Evolutionary conservation across 371 early-diverging fungal genomes (phyloP).

Genomic region (Mucor irregularis): DNA sequence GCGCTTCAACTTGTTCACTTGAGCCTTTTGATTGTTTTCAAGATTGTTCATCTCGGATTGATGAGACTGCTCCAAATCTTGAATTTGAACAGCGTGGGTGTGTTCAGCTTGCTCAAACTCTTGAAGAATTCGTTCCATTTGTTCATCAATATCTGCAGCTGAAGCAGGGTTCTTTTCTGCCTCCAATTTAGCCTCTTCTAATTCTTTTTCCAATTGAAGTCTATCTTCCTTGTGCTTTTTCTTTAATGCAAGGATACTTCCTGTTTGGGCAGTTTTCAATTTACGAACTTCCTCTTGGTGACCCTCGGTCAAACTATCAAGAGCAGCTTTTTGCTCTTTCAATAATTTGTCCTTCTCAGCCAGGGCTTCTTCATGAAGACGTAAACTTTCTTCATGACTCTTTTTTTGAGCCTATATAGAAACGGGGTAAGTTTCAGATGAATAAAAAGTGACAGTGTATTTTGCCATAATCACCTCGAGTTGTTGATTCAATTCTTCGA

Average conservation of each 20-base stretch:
- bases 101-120: slow-evolving; percentile 65
- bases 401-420: slow-evolving; percentile 32
- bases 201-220: slow-evolving; percentile 24
- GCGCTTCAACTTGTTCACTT: slow-evolving; percentile 32
- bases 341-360: slow-evolving; percentile 43
- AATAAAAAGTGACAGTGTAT: neutral
- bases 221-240: slow-evolving; percentile 43
- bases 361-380: slow-evolving; percentile 39
- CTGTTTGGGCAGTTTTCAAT: slow-evolving; percentile 30
- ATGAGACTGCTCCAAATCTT: slow-evolving; percentile 44
- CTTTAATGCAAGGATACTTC: slow-evolving; percentile 28
- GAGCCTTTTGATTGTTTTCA: slow-evolving; percentile 35
- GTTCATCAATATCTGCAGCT: slow-evolving; percentile 63
- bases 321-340: slow-evolving; percentile 32
- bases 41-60: slow-evolving; percentile 34
- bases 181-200: slow-evolving; percentile 32
- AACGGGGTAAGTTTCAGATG: neutral
- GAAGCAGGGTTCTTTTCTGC: slow-evolving; percentile 20
- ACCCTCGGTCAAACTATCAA: slow-evolving; percentile 20
- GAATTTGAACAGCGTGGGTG: slow-evolving; percentile 34
- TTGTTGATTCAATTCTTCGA: slow-evolving; percentile 36
- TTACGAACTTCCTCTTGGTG: slow-evolving; percentile 33
- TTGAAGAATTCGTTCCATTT: slow-evolving; percentile 76
- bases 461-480: slow-evolving; percentile 27
- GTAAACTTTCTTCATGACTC: slow-evolving; percentile 40